These are phyloP conservation scores for Metarhizium rileyi DNA, from an alignment of 2,329 filamentous ascomycete species.

Conservation along the genomic window DNA sequence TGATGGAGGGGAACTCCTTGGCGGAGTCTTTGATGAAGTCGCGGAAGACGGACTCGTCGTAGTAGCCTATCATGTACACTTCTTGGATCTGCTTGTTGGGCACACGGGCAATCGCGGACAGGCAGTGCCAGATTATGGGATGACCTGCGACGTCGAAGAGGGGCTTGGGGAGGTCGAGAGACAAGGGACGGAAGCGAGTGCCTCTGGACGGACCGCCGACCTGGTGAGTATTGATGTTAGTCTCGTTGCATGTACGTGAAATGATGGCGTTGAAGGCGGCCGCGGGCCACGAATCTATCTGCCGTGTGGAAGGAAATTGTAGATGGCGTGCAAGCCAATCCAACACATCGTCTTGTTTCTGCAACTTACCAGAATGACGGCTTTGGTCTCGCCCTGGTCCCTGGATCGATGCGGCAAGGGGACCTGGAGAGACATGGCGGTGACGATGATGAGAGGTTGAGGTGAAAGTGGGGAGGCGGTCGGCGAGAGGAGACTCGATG, in stretches of 20 bases:
- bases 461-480: constrained; percentile 4
- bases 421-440: constrained; percentile 46
- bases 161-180: constrained; percentile 94
- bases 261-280: neutral
- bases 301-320: no score
- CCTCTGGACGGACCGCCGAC: constrained; percentile 93
- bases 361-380: constrained; percentile 71
- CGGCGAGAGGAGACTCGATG: neutral
- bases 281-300: no score
- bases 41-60: constrained; percentile 92
- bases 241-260: constrained; percentile 9
- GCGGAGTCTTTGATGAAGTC: constrained; percentile 94
- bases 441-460: constrained; percentile 3
- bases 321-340: neutral
- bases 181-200: constrained; percentile 89
- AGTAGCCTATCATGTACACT: constrained; percentile 97
- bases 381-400: constrained; percentile 66
- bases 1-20: constrained; percentile 73
- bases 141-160: constrained; percentile 98
- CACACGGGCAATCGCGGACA: constrained; percentile 83
- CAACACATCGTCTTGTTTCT: neutral
- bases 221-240: constrained; percentile 37
- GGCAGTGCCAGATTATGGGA: constrained; percentile 96
- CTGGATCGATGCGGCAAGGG: constrained; percentile 38
- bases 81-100: constrained; percentile 74